Evolutionary conservation across 495 filamentous ascomycete genomes (phyloP).

Genomic region (Penicillium maclennaniae): DNA sequence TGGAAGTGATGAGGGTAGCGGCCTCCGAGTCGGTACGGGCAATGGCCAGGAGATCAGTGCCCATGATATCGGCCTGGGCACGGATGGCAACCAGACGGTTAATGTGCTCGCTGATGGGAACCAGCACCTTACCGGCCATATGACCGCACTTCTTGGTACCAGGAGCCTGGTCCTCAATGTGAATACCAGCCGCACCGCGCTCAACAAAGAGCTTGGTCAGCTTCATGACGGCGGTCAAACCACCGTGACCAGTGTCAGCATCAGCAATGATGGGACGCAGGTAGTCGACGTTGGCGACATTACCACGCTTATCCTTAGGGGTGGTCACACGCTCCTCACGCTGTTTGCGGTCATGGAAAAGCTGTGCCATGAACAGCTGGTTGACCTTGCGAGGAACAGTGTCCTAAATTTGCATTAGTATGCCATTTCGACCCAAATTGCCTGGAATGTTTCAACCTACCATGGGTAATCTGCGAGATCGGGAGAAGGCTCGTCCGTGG

Average conservation of each 20-base stretch:
- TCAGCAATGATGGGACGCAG: constrained; percentile 95
- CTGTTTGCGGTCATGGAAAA: constrained; percentile 99
- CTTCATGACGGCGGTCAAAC: constrained; percentile 97
- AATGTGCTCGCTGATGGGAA: constrained; percentile 97
- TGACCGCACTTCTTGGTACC: constrained; percentile 99
- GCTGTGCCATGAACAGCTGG: constrained; percentile 95
- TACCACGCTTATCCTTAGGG: constrained; percentile 66
- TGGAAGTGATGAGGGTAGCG: constrained; percentile 93
- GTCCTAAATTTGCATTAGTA: constrained; percentile 53
- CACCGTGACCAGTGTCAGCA: constrained; percentile 96
- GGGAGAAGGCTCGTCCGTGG: constrained; percentile 91
- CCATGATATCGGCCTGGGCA: constrained; percentile 98
- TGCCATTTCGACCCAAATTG: neutral
- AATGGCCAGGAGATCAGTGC: constrained; percentile 80
- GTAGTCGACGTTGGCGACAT: constrained; percentile 83
- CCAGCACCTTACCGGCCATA: constrained; percentile 98
- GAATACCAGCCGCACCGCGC: constrained; percentile 94
- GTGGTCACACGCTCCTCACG: constrained; percentile 86
- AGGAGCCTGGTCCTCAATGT: constrained; percentile 97
- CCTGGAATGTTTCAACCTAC: constrained; percentile 44
- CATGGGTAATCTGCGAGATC: constrained; percentile 99
- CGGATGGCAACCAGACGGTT: constrained; percentile 96
- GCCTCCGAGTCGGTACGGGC: constrained; percentile 97
- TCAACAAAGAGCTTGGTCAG: constrained; percentile 97
- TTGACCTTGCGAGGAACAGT: constrained; percentile 98